phyloP scores from a whole-genome alignment of 768 basidiomycete species.

The Suillus brevipes region DNA sequence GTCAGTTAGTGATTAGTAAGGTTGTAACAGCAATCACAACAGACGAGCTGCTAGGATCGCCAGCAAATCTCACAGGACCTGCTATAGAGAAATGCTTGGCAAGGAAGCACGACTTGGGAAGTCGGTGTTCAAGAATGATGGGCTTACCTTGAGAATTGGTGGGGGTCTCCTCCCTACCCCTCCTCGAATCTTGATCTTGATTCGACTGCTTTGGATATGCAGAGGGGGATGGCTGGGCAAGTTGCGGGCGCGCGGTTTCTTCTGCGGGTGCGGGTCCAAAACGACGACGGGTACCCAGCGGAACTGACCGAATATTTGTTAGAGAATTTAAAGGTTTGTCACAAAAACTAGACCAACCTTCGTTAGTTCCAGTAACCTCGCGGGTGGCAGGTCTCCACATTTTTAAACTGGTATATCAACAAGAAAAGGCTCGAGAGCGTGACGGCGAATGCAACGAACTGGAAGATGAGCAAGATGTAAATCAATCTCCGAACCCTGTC shows the following conservation, averaged over 20 bases:
- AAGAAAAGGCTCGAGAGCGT: slow-evolving; percentile 32
- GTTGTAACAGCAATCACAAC: slow-evolving; percentile 21
- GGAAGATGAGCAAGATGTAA: slow-evolving; percentile 22
- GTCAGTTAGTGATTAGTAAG: slow-evolving; percentile 39
- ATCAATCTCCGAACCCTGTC: slow-evolving; percentile 35
- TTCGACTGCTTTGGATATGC: slow-evolving; percentile 72
- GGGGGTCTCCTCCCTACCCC: slow-evolving; percentile 69
- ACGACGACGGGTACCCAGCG: slow-evolving; percentile 84
- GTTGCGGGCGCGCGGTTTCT: slow-evolving; percentile 78
- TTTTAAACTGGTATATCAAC: slow-evolving; percentile 24
- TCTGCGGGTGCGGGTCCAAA: slow-evolving; percentile 88
- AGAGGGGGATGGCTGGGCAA: slow-evolving; percentile 84
- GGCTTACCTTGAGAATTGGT: slow-evolving; percentile 78
- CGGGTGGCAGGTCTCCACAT: slow-evolving; percentile 92
- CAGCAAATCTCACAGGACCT: slow-evolving; percentile 7
- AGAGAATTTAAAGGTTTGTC: slow-evolving; percentile 10
- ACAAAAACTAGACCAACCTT: slow-evolving; percentile 54
- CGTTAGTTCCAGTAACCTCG: slow-evolving; percentile 91
- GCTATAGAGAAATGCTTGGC: slow-evolving; percentile 18
- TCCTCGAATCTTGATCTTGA: slow-evolving; percentile 58
- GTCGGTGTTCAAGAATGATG: slow-evolving; percentile 34
- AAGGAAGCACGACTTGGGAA: slow-evolving; percentile 39
- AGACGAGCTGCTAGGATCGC: slow-evolving; percentile 2
- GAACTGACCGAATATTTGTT: slow-evolving; percentile 47
- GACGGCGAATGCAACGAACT: slow-evolving; percentile 16